phyloP scores from a whole-genome alignment of 805 yeast genomes.

The Candida silvicultrix region DNA sequence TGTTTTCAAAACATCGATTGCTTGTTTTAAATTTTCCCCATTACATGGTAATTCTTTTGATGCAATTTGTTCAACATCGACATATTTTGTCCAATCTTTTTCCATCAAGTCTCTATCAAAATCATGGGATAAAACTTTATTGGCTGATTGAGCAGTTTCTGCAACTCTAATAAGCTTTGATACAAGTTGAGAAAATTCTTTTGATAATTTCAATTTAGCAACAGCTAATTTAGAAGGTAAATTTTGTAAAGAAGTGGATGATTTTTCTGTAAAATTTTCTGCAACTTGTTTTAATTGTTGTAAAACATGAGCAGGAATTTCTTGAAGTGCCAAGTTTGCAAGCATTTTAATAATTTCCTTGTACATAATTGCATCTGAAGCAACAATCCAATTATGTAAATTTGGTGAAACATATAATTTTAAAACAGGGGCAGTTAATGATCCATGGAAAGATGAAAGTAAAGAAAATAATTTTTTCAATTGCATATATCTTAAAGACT shows the following conservation, averaged over 20 bases:
- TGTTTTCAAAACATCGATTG: slow-evolving; percentile 28
- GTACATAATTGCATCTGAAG: slow-evolving; percentile 64
- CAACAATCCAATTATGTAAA: slow-evolving; percentile 54
- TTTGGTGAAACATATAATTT: slow-evolving; percentile 46
- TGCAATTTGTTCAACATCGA: slow-evolving; percentile 40
- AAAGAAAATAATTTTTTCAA: slow-evolving; percentile 51
- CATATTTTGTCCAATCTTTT: slow-evolving; percentile 47
- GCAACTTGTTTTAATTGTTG: slow-evolving; percentile 49
- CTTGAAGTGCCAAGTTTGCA: slow-evolving; percentile 51
- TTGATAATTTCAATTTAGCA: slow-evolving; percentile 50
- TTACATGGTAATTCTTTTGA: slow-evolving; percentile 47
- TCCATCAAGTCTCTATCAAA: slow-evolving; percentile 44
- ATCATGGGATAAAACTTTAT: slow-evolving; percentile 35
- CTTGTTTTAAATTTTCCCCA: slow-evolving; percentile 24
- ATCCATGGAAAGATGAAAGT: slow-evolving; percentile 44
- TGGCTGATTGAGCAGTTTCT: slow-evolving; percentile 46
- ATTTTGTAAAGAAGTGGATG: slow-evolving; percentile 32
- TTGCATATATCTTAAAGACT: slow-evolving; percentile 62
- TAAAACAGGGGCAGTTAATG: slow-evolving; percentile 58
- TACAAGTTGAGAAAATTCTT: slow-evolving; percentile 44
- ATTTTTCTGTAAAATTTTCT: slow-evolving; percentile 38
- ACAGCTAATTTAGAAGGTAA: slow-evolving; percentile 44
- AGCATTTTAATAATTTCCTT: slow-evolving; percentile 48
- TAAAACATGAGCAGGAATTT: slow-evolving; percentile 52
- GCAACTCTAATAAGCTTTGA: slow-evolving; percentile 48